Evolutionary conservation across 352 stramenopile genomes (phyloP), one percentile per base, ranked within the genome.

Genomic region (Phytophthora pinifolia): DNA sequence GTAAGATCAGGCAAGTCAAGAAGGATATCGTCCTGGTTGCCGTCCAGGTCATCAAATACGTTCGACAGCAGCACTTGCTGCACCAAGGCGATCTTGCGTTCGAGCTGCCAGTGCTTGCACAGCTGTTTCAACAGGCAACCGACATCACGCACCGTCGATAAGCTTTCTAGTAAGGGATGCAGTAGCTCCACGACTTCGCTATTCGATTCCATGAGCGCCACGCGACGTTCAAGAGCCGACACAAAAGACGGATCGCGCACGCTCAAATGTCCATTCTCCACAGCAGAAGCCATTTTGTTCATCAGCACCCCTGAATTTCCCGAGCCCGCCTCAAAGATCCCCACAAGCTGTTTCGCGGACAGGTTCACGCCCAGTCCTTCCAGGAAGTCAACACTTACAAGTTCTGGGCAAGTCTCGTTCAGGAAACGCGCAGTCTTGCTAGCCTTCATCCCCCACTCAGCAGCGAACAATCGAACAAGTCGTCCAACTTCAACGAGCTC

Each of bases 351-450:
- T 20, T 72, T 58, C 4, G 72, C 56, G 2, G 64, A 65, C 33
- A 94, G 48, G 5, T 71, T 68, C 6, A 91, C 67, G 57, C 70
- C 70, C 22, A 94, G 65, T 4, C 85, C 85, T 66, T 94, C 85
- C 4, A 94, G 54, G 38, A 94, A 94, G n/a, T 94, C 85, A 9
- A 89, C 79, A 41, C 72, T 90, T 35, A 95, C 85, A 9, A 95
- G 74, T 53, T 95, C 85, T 4, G 85, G 78, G 32, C 83, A 95
- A 20, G 64, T 76, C 10, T 65, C 59, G 0, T 55, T 58, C 20
- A 95, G 39, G 46, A 95, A 95, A 6, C 47, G 58, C 6, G 77
- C 72, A 3, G 85, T 94, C 30, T 76, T 82, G 34, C 74, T 68
- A 37, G 59, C 65, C 15, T 86, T 73, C 20, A 80, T 70, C 10